Evolutionary conservation across 306 rosid genomes (phyloP), one percentile per base, ranked within the genome.

Genomic region (Senna tora): DNA sequence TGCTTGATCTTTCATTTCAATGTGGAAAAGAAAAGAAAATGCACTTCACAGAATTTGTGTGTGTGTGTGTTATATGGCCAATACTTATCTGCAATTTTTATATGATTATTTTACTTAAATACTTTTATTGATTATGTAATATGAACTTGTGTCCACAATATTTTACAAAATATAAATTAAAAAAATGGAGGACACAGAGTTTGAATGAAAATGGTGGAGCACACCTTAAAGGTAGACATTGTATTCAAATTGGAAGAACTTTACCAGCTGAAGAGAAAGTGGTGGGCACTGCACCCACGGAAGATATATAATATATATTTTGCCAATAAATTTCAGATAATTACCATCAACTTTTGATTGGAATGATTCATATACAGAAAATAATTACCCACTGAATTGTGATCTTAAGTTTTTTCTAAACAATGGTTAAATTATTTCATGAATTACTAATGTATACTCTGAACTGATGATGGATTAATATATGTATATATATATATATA

Each of bases 1-100:
- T 25, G 30, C 58, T 53, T 46, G 38, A 14, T 71, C 45, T 38
- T 70, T 54, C n/a, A 32, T 53, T 69, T 69, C 53, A 7, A 14
- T 14, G 4, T 38, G 65, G 17, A 14, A 15, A 43, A 66, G 55
- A 21, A 22, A 45, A 43, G 30, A 25, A 25, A 25, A 25, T 42
- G 22, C 15, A 12, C 14, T 25, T 16, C 5, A 1, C 0, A 6
- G 50, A 68, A 32, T 5, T 15, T 5, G 28, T 50, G 19, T 17
- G 7, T n/a, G n/a, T n/a, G n/a, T n/a, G n/a, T n/a, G n/a, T n/a
- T 1, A 49, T 5, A 16, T 25, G 30, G 30, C 1, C 30, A 25
- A 25, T 25, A 25, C 30, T 25, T 25, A 25, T 25, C 30, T 25
- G 30, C 30, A 25, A 25, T 25, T 25, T 25, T 1, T 25, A 25